A percentile compares a stretch with the other conserved stretches of the same genome.
phyloP scores from a whole-genome alignment of 805 yeast species.

The Wickerhamiella sergipiensis region DNA sequence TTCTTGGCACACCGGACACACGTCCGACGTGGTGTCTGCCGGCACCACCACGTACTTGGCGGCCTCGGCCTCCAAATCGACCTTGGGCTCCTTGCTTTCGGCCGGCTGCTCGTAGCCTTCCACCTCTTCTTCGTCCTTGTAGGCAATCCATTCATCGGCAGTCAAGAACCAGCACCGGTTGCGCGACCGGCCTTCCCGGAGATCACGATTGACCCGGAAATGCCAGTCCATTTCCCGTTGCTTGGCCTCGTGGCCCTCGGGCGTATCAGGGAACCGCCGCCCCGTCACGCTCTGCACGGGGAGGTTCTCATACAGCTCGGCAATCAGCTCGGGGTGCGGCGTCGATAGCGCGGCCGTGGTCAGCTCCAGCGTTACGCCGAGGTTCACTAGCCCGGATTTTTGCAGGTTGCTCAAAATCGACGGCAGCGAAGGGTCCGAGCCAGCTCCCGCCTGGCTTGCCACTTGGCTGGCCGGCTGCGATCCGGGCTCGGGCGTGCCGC shows the following conservation, averaged over 20 bases:
- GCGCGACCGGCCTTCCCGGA: constrained; percentile 42
- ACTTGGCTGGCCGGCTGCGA: constrained; percentile 1
- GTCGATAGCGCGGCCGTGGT: constrained; percentile 21
- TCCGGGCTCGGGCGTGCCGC: constrained; percentile 3
- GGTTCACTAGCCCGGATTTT: constrained; percentile 19
- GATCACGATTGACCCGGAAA: constrained; percentile 74
- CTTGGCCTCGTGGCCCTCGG: constrained; percentile 38
- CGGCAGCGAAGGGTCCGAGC: not conserved
- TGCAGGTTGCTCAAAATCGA: constrained; percentile 16
- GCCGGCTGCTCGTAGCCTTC: constrained; percentile 26
- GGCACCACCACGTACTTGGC: constrained; percentile 51
- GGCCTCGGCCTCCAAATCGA: constrained; percentile 22
- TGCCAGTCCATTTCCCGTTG: constrained; percentile 89
- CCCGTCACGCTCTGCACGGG: constrained; percentile 80
- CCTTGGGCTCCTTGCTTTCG: constrained; percentile 20
- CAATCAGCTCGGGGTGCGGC: constrained; percentile 23
- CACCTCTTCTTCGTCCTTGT: constrained; percentile 50
- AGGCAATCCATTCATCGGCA: constrained; percentile 56
- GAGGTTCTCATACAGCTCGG: constrained; percentile 39
- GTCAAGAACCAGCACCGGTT: constrained; percentile 74
- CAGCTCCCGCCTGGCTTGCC: not conserved
- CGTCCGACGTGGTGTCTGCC: constrained; percentile 39
- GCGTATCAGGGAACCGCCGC: constrained; percentile 56
- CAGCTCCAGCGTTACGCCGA: constrained; percentile 19
- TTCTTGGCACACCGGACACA: constrained; percentile 64